These are phyloP conservation scores for Lactarius psammicola DNA, from an alignment of 768 basidiomycete genomes.

Conservation along the genomic window DNA sequence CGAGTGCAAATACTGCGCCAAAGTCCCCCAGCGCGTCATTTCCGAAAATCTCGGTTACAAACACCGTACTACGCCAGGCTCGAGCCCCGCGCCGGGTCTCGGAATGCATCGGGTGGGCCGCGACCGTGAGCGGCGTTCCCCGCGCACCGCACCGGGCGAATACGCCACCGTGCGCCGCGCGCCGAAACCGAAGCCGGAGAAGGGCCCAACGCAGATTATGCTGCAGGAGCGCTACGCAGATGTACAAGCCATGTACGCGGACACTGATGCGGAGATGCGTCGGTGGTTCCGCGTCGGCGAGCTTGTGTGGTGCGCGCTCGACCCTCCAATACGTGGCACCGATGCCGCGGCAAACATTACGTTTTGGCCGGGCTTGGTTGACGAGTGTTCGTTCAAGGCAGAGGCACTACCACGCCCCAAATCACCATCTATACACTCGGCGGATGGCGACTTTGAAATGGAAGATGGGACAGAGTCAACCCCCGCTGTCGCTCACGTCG, in stretches of 20 bases:
- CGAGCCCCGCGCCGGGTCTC: constrained; percentile 11
- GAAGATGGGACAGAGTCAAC: constrained; percentile 20
- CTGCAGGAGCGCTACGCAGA: constrained; percentile 63
- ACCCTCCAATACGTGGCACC: constrained; percentile 47
- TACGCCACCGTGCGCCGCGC: constrained; percentile 43
- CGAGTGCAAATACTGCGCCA: constrained; percentile 75
- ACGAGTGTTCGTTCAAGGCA: constrained; percentile 52
- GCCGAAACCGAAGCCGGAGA: constrained; percentile 38
- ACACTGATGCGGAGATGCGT: constrained; percentile 45
- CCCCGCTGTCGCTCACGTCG: not conserved
- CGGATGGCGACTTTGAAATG: constrained; percentile 30
- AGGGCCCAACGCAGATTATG: constrained; percentile 47
- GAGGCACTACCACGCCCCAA: constrained; percentile 38
- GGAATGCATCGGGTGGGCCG: constrained; percentile 24
- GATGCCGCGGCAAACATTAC: constrained; percentile 47
- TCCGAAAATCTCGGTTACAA: constrained; percentile 56
- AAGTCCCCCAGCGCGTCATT: constrained; percentile 66
- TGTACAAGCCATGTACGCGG: constrained; percentile 54
- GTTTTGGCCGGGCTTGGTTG: constrained; percentile 74
- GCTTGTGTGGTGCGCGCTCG: constrained; percentile 66
- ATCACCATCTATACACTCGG: constrained; percentile 23
- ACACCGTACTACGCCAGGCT: constrained; percentile 25
- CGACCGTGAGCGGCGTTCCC: constrained; percentile 18
- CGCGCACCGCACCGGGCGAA: constrained; percentile 32
- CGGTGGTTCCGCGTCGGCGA: constrained; percentile 70